A percentile compares a stretch with the other conserved stretches of the same genome.
phyloP scores from a whole-genome alignment of 225 moss, liverwort and hornwort species.

The Climacium dendroides region DNA sequence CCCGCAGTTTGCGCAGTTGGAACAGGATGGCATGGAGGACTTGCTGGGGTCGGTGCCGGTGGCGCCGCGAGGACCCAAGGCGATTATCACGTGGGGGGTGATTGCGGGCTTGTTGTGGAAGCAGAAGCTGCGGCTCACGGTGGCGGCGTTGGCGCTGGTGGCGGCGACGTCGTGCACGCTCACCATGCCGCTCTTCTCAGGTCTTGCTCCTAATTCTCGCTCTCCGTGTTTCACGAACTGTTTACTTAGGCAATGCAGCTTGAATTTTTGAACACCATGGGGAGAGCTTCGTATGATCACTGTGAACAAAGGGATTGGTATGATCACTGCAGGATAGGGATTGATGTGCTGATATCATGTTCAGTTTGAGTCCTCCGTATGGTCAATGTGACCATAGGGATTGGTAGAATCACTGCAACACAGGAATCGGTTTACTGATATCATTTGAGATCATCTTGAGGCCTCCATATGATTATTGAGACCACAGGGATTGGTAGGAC shows the following conservation, averaged over 20 bases:
- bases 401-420: neutral
- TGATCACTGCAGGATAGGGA: neutral
- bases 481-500: neutral
- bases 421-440: neutral
- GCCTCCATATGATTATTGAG: neutral
- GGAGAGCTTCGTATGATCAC: neutral
- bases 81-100: constrained; percentile 48
- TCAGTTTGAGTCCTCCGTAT: neutral
- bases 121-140: constrained; percentile 52
- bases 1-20: constrained; percentile 24
- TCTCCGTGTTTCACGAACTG: neutral
- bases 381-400: neutral
- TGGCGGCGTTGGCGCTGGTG: constrained; percentile 57
- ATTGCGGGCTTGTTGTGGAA: constrained; percentile 53
- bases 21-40: constrained; percentile 16
- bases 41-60: constrained; percentile 40
- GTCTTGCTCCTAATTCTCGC: neutral
- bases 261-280: no score
- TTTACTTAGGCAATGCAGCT: neutral
- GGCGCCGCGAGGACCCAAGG: constrained; percentile 42
- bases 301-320: neutral
- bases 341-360: neutral
- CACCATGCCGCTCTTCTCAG: constrained; percentile 98
- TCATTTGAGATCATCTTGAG: neutral
- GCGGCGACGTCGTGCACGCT: constrained; percentile 75